Evolutionary conservation across 345 rosid genomes (phyloP).

Genomic region (Pistacia vera): DNA sequence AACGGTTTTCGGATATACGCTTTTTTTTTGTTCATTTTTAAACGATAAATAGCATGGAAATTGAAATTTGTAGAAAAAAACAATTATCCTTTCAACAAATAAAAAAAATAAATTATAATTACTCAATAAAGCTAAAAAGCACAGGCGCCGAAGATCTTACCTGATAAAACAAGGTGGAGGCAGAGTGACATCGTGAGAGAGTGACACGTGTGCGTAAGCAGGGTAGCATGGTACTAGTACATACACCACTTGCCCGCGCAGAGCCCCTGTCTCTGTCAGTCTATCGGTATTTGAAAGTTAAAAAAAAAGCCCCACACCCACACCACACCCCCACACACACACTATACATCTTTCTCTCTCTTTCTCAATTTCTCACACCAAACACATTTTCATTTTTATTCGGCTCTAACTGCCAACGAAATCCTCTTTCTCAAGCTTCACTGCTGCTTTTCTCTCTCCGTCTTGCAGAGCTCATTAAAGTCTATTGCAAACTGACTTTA

Average conservation of each 20-base stretch:
- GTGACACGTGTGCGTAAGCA: constrained; percentile 18
- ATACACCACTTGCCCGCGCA: constrained; percentile 40
- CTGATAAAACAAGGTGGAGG: neutral
- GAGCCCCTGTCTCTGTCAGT: constrained; percentile 20
- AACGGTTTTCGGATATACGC: too few relatives aligned
- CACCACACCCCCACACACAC: constrained; percentile 4
- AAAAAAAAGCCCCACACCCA: constrained; percentile 30
- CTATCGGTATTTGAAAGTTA: constrained; percentile 64
- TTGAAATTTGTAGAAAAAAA: too few relatives aligned
- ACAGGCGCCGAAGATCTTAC: neutral
- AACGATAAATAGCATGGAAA: too few relatives aligned
- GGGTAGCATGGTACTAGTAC: neutral
- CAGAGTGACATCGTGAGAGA: neutral
- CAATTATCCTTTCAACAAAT: too few relatives aligned
- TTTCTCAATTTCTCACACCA: neutral
- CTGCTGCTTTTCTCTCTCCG: neutral
- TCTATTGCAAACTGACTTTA: constrained; percentile 10
- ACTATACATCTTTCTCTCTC: constrained; percentile 5
- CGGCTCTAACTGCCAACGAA: constrained; percentile 13
- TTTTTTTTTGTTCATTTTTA: too few relatives aligned
- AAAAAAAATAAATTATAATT: too few relatives aligned
- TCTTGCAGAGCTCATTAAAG: constrained; percentile 2
- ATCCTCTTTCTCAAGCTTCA: neutral
- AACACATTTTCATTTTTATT: neutral
- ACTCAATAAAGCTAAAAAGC: neutral